Evolutionary conservation across 768 basidiomycete species (phyloP), one percentile per base, ranked within the genome.

Genomic region (Flagelloscypha sp.): DNA sequence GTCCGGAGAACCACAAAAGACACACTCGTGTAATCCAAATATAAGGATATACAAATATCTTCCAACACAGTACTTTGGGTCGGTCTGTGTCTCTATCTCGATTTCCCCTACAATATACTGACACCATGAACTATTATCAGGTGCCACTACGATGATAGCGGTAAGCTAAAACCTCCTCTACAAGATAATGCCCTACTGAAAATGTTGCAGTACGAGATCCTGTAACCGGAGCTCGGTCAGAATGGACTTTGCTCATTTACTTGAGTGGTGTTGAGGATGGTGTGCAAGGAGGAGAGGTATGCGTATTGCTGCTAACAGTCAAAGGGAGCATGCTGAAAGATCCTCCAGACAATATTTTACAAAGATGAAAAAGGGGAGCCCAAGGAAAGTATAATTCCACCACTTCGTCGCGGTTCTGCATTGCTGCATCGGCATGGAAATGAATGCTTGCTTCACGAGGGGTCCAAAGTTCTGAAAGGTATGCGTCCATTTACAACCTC

Each of bases 181-280:
- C 27, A 70, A n/a, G n/a, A n/a, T n/a, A n/a, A n/a, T n/a, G 70
- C 15, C 71, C 74, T 10, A 84, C 85, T 52, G 86, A 84, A 46
- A 83, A 86, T 43, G 82, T 83, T 47, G 73, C 75, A 13, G 74
- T 81, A 18, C 63, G 65, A 6, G 80, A 82, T 49, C 37, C 65
- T 4, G 48, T 62, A 34, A 76, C 78, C 6, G 77, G 77, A 4
- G 65, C 69, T 1, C 73, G 69, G 49, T 82, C 79, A 22, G 81
- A 84, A 51, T 86, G 84, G 84, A 87, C 84, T 0, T 54, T 86
- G 24, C 54, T 87, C 17, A 65, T 86, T 17, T 86, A 86, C 49
- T 53, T 87, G 22, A 76, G 79, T 5, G 84, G 84, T 1, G 52
- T 51, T 4, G 79, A 85, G 47, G 82, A 84, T 48, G 82, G 80